Base-by-base conservation (phyloP, 768 basidiomycete species). In the Auriscalpium orientale region DNA sequence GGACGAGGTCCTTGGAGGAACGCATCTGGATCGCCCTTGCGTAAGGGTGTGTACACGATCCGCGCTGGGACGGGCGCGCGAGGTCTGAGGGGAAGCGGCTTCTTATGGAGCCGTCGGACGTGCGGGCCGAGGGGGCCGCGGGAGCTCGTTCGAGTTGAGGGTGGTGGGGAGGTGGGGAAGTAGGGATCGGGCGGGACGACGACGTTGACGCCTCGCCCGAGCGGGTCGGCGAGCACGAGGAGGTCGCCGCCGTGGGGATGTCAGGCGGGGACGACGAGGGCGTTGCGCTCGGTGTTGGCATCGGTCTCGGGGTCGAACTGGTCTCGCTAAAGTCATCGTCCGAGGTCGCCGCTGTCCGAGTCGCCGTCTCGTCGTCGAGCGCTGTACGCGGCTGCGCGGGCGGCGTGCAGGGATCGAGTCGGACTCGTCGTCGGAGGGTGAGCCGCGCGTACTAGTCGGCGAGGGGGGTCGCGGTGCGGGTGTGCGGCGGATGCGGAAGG, bases 191-290 rank as follows among this genome's bases (percentile, higher is more conserved):
- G 85, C 1, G 91, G 88, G 1, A 92, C 81, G 59, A 93, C 82
- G 53, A 94, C 86, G 63, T 93, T 94, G 18, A 91, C 88, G 55
- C 92, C 95, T 70, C 97, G 94, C 12, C 95, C 95, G 10, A 95
- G 76, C 0, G 89, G 90, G 69, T 95, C 93, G 0, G 85, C 81
- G 54, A 78, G 66, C 43, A 79, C 72, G 40, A 66, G 68, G 40
- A 66, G 28, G 4, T 70, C 72, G 49, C 87, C 85, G 16, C 71
- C 74, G 53, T 87, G 2, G 56, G 63, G 11, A 80, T 77, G 9
- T 77, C 79, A n/a, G 2, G 73, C 69, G 0, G 75, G 67, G 21
- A 76, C 71, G 33, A 84, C 72, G 35, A 85, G 74, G 1, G 88
- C 80, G 64, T 95, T 95, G 61, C 78, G 83, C 68, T 91, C 89